phyloP scores from a whole-genome alignment of 345 rosid genomes.

The Odontarrhena argentea region DNA sequence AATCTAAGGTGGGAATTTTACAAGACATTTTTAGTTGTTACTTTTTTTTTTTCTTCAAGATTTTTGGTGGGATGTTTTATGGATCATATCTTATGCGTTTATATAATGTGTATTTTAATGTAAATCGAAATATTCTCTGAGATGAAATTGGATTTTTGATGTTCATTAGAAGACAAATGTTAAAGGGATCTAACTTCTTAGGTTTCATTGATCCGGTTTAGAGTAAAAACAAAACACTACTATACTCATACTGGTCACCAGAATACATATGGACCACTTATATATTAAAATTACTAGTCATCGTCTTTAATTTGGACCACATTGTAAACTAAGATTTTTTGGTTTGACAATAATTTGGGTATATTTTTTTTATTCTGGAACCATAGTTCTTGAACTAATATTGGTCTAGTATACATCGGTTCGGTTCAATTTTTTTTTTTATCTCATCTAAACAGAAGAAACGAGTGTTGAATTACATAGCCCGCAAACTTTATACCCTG shows the following conservation, averaged over 20 bases:
- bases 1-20: slow-evolving; percentile 31
- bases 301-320: slow-evolving; percentile 2
- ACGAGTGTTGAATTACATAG: no score
- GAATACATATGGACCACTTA: not conserved
- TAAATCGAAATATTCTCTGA: slow-evolving; percentile 19
- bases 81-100: not conserved
- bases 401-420: no score
- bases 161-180: slow-evolving; percentile 37
- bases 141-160: slow-evolving; percentile 16
- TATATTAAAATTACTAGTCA: slow-evolving; percentile 8
- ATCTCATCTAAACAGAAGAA: no score
- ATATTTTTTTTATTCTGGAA: no score
- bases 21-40: slow-evolving; percentile 18
- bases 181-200: slow-evolving; percentile 21
- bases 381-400: no score
- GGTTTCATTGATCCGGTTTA: slow-evolving; percentile 29
- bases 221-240: slow-evolving; percentile 25
- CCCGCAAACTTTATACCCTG: no score
- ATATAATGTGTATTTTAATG: not conserved
- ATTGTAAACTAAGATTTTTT: slow-evolving; percentile 1
- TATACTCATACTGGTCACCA: not conserved
- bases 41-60: not conserved
- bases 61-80: not conserved
- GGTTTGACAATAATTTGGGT: no score
- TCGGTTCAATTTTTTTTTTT: no score